These are phyloP conservation scores for Plasmodium inui DNA, from an alignment of 169 alveolate genomes.

Conservation along the genomic window DNA sequence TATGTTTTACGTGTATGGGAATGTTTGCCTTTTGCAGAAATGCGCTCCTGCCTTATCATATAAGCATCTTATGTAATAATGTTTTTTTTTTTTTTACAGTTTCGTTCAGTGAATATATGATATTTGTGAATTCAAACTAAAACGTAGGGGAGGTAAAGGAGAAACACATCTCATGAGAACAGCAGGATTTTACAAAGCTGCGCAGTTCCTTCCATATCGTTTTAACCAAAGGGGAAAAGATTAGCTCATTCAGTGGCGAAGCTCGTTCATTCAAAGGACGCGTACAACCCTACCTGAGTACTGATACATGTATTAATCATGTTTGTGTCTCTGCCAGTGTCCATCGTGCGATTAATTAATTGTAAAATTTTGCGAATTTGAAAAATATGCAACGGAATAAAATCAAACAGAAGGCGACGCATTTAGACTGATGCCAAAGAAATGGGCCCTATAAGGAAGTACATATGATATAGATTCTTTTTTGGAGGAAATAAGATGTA, in stretches of 20 bases:
- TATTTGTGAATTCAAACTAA: slow-evolving; percentile 43
- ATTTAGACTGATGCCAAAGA: not conserved
- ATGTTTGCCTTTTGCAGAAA: not conserved
- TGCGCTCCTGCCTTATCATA: not conserved
- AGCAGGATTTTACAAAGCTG: not conserved
- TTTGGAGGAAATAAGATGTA: not conserved
- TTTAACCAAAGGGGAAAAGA: not conserved
- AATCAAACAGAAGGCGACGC: not conserved
- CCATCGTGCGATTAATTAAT: not conserved
- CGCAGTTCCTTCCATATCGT: not conserved
- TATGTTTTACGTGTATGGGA: not conserved
- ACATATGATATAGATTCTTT: not conserved
- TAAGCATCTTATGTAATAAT: not conserved
- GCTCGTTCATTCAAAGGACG: not conserved
- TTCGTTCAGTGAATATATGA: slow-evolving; percentile 49
- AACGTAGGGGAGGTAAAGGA: not conserved
- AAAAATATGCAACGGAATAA: not conserved
- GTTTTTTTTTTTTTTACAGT: slow-evolving; percentile 32
- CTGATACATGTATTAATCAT: not conserved
- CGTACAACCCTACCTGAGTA: not conserved
- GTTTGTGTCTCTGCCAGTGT: not conserved
- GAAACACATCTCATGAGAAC: not conserved
- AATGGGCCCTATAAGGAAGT: not conserved
- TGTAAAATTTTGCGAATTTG: not conserved
- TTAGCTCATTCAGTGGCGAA: not conserved